Conservation (phyloP, 2,329 filamentous ascomycete genomes). For the Paecilomyces dactylethromorphus region DNA sequence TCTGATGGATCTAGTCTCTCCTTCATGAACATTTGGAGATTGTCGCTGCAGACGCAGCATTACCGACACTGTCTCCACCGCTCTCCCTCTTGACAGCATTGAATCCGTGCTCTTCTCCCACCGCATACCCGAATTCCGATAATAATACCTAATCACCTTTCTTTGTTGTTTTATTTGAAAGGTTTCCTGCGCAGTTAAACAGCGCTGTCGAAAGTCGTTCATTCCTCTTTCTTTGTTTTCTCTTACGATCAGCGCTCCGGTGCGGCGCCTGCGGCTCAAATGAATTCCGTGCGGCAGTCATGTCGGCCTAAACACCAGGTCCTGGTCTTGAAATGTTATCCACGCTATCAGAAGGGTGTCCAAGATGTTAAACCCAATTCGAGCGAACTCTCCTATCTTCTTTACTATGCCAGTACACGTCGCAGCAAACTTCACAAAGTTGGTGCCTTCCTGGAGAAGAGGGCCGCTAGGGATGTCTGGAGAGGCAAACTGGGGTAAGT, state of each 20-base stretch:
- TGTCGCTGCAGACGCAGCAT: background rate
- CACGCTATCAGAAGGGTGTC: conserved; percentile 81
- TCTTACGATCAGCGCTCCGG: background rate
- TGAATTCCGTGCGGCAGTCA: conserved; percentile 54
- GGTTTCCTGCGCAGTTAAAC: background rate
- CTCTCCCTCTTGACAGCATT: background rate
- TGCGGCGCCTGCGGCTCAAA: conserved; percentile 20
- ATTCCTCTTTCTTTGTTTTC: background rate
- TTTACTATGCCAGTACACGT: conserved; percentile 93
- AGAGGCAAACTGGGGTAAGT: conserved; percentile 76
- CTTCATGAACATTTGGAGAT: background rate
- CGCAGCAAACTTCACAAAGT: conserved; percentile 96
- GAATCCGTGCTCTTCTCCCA: background rate
- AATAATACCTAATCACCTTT: background rate
- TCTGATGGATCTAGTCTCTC: background rate
- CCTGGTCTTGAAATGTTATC: conserved; percentile 92
- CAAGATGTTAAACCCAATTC: conserved; percentile 93
- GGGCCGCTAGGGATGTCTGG: conserved; percentile 86
- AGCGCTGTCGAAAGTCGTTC: background rate
- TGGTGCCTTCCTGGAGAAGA: conserved; percentile 87
- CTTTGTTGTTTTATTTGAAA: background rate
- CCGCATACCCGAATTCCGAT: background rate
- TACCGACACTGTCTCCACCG: background rate
- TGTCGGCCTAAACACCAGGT: conserved; percentile 94
- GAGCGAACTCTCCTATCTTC: conserved; percentile 91